Percentiles rank a stretch among this genome's conserved stretches.
Evolutionary conservation across 352 stramenopile species (phyloP).

Genomic region (Phytophthora rubi): DNA sequence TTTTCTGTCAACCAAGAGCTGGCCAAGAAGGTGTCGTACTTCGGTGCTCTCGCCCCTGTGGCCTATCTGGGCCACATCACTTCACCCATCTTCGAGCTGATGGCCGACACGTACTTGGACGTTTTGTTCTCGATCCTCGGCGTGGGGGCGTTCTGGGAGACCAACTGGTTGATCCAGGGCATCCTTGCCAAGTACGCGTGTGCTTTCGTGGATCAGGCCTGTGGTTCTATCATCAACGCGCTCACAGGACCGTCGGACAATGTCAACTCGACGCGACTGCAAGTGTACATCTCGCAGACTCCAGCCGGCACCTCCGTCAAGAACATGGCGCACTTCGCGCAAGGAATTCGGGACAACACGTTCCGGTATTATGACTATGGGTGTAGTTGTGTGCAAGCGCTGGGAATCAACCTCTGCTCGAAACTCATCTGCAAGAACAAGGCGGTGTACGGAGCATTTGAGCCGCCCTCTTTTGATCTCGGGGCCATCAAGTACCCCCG

Average conservation of each 20-base stretch:
- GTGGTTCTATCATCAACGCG: conserved; percentile 60
- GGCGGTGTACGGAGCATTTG: conserved; percentile 51
- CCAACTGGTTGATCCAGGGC: conserved; percentile 55
- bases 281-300: conserved; percentile 75
- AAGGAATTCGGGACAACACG: conserved; percentile 65
- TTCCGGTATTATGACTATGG: conserved; percentile 72
- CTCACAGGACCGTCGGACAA: conserved; percentile 59
- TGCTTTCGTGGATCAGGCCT: conserved; percentile 53
- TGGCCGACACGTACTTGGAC: conserved; percentile 56
- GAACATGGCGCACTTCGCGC: conserved; percentile 69
- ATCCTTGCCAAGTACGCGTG: conserved; percentile 63
- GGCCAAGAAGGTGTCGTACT: conserved; percentile 68
- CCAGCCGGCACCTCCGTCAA: conserved; percentile 67
- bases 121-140: conserved; percentile 51
- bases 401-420: conserved; percentile 51
- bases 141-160: conserved; percentile 54
- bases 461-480: conserved; percentile 56
- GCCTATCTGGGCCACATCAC: conserved; percentile 48
- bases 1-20: conserved; percentile 64
- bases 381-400: conserved; percentile 43
- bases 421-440: conserved; percentile 66
- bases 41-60: conserved; percentile 62
- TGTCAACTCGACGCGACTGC: conserved; percentile 59
- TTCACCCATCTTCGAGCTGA: conserved; percentile 50
- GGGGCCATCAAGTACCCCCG: conserved; percentile 55